Evolutionary conservation across 192 early-diverging fungal species (phyloP).

Genomic region (Dissophora ornata): DNA sequence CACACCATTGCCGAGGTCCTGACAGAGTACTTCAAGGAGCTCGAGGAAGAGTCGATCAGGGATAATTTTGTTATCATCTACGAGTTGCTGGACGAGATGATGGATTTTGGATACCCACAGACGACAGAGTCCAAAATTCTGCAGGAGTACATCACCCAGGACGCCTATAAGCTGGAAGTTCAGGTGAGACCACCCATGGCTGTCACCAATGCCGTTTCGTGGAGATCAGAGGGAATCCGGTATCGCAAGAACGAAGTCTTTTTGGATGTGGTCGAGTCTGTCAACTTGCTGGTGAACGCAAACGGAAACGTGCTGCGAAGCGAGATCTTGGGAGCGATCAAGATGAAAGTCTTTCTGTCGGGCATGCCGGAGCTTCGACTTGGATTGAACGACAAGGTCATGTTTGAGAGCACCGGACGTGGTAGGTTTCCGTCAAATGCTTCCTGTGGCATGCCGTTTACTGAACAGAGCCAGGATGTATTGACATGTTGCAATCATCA

Average conservation of each 20-base stretch:
- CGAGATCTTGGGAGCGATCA: conserved; percentile 86
- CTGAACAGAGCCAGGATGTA: neutral
- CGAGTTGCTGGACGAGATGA: conserved; percentile 92
- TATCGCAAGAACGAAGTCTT: conserved; percentile 99
- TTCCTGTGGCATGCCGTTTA: neutral
- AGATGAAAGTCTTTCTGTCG: conserved; percentile 88
- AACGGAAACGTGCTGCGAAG: conserved; percentile 66
- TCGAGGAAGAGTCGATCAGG: conserved; percentile 91
- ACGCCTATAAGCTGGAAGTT: conserved; percentile 93
- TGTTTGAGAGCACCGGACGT: conserved; percentile 92
- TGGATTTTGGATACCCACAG: conserved; percentile 93
- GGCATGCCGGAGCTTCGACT: conserved; percentile 89
- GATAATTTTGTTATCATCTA: conserved; percentile 95
- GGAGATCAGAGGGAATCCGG: conserved; percentile 92
- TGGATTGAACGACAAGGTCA: conserved; percentile 90
- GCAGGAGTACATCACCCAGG: conserved; percentile 96
- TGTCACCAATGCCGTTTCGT: conserved; percentile 93
- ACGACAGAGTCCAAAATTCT: conserved; percentile 91
- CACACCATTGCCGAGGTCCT: conserved; percentile 93
- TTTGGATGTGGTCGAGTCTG: conserved; percentile 97
- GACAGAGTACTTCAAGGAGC: conserved; percentile 91
- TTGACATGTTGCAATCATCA: neutral
- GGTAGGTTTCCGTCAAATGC: conserved; percentile 46
- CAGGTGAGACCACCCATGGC: conserved; percentile 92
- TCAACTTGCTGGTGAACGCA: conserved; percentile 90